These are phyloP conservation scores for Podospora pseudoanserina DNA, from an alignment of 495 filamentous ascomycete genomes.

Conservation along the genomic window DNA sequence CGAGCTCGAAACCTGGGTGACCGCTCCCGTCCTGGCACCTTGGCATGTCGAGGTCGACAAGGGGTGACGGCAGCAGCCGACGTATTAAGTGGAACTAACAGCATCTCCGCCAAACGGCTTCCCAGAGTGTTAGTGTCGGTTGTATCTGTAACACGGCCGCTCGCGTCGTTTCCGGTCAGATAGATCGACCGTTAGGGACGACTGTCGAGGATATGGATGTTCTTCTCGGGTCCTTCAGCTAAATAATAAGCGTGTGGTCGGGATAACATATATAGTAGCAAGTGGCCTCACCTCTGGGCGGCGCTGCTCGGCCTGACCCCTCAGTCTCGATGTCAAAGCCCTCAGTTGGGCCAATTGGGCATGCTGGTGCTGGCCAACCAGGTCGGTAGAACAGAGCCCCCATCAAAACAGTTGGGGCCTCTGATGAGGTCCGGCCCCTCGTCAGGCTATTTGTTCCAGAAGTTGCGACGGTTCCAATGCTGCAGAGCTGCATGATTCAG, in stretches of 20 bases:
- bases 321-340: neutral
- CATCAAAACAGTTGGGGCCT: conserved; percentile 5
- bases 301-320: neutral
- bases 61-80: neutral
- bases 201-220: no score
- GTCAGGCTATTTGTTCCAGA: conserved; percentile 17
- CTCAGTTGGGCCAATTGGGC: neutral
- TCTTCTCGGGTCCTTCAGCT: neutral
- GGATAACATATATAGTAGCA: neutral
- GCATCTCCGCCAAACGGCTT: neutral
- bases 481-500: neutral
- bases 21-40: neutral
- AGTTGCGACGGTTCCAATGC: conserved; percentile 12
- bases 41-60: neutral
- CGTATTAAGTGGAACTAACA: neutral
- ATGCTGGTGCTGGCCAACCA: conserved; percentile 2
- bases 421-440: neutral
- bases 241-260: neutral
- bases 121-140: neutral
- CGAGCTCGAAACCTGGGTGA: neutral
- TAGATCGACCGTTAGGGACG: neutral
- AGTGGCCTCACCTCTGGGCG: neutral
- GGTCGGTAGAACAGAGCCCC: neutral
- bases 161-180: neutral
- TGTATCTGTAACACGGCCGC: neutral